Base-by-base conservation (phyloP, 495 filamentous ascomycete genomes). In the Xylaria nigripes region DNA sequence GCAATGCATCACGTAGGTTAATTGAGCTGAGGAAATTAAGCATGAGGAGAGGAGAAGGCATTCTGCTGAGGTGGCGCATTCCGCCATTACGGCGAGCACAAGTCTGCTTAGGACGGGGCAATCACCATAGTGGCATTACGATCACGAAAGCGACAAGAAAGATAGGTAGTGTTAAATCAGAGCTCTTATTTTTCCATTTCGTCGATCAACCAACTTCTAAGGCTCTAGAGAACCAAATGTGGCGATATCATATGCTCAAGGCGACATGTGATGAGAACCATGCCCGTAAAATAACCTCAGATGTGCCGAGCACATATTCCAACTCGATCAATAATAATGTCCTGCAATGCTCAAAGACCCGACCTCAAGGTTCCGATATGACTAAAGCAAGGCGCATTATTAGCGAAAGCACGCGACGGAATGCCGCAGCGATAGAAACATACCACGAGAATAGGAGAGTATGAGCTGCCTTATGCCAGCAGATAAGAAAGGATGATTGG, bases 401-500 rank as follows among this genome's bases (percentile, higher is more conserved):
- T 19, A 55, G 52, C n/a, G 32, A 42, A 23, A 29, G n/a, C n/a
- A 47, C 24, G 19, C 0, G 25, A 3, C 2, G 18, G 34, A 34
- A 18, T 44, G 5, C 5, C 1, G 22, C n/a, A 23, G 13, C 25
- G 22, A 41, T 7, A 13, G 16, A 38, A 18, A 56, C 63, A 19
- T 65, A 65, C 63, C 50, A 46, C 34, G 3, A 56, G 24, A 19
- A 2, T 55, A 18, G 54, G 48, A 56, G 36, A 32, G n/a, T n/a
- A 9, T 2, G 24, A 34, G 16, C 16, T 36, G 12, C 5, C 19
- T 7, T 18, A 22, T 12, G 21, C 52, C 18, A 27, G 23, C 32
- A 41, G 49, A 23, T 23, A 21, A 43, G 32, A 42, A 8, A 52
- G 30, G 12, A 47, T 53, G 27, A 27, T 21, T 10, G 5, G 25